Evolutionary conservation across 768 basidiomycete genomes (phyloP).

Genomic region (Tulasnella calospora): DNA sequence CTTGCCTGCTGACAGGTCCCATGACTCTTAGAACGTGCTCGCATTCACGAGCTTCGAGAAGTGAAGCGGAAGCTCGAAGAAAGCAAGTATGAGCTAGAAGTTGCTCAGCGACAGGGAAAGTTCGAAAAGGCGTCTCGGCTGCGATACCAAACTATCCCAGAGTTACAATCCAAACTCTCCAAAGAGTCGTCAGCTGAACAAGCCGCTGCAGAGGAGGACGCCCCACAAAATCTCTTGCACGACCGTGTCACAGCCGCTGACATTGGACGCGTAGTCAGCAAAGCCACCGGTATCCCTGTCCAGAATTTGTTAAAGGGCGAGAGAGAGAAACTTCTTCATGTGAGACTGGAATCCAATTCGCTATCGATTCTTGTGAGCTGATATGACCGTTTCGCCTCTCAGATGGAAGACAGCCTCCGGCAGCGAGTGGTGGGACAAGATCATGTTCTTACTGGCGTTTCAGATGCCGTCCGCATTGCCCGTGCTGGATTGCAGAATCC

Average conservation of each 20-base stretch:
- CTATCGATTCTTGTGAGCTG: background rate
- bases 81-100: conserved; percentile 79
- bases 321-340: conserved; percentile 81
- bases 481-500: conserved; percentile 86
- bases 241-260: conserved; percentile 86
- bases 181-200: conserved; percentile 42
- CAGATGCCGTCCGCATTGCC: conserved; percentile 88
- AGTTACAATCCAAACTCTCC: conserved; percentile 67
- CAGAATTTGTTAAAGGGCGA: conserved; percentile 85
- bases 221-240: conserved; percentile 52
- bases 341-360: conserved; percentile 39
- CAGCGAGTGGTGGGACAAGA: conserved; percentile 85
- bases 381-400: conserved; percentile 9
- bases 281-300: conserved; percentile 86
- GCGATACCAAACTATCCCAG: conserved; percentile 79
- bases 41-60: conserved; percentile 67
- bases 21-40: conserved; percentile 50
- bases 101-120: conserved; percentile 83
- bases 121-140: conserved; percentile 80
- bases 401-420: conserved; percentile 83
- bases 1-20: background rate
- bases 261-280: conserved; percentile 82
- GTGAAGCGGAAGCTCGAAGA: conserved; percentile 70
- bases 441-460: conserved; percentile 76
- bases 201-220: conserved; percentile 45